These are phyloP conservation scores for Musa schizocarpa DNA, from an alignment of 176 grass and related monocot genomes.

Conservation along the genomic window DNA sequence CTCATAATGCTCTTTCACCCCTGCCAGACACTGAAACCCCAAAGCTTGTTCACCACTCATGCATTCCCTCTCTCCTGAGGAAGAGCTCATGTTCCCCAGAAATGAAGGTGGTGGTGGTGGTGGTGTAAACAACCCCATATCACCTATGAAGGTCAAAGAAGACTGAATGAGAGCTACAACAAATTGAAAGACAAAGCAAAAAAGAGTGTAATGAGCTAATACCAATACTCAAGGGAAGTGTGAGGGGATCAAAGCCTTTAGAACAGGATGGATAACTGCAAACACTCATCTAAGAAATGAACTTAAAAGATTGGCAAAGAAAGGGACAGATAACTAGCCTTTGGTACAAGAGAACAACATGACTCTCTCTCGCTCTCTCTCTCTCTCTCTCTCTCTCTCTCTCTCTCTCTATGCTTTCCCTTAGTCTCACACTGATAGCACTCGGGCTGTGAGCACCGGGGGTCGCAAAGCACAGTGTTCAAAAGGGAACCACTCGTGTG, in stretches of 20 bases:
- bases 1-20: background rate
- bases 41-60: too few species aligned
- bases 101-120: background rate
- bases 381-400: background rate
- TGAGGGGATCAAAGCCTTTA: too few species aligned
- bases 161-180: too few species aligned
- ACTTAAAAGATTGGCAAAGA: too few species aligned
- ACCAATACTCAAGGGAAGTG: background rate
- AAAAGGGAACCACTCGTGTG: slow-evolving; percentile 8
- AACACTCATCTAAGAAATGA: too few species aligned
- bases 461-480: background rate
- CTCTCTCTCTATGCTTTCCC: background rate
- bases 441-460: background rate
- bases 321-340: too few species aligned
- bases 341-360: background rate
- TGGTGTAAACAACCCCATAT: background rate
- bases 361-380: background rate
- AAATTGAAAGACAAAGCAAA: too few species aligned
- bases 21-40: background rate
- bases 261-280: too few species aligned
- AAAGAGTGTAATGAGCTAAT: background rate
- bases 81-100: too few species aligned
- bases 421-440: background rate
- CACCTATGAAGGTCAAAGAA: background rate
- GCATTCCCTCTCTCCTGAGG: too few species aligned